Evolutionary conservation across 2,329 filamentous ascomycete genomes (phyloP), one percentile per base, ranked within the genome.

Genomic region (Fusarium stilboides): DNA sequence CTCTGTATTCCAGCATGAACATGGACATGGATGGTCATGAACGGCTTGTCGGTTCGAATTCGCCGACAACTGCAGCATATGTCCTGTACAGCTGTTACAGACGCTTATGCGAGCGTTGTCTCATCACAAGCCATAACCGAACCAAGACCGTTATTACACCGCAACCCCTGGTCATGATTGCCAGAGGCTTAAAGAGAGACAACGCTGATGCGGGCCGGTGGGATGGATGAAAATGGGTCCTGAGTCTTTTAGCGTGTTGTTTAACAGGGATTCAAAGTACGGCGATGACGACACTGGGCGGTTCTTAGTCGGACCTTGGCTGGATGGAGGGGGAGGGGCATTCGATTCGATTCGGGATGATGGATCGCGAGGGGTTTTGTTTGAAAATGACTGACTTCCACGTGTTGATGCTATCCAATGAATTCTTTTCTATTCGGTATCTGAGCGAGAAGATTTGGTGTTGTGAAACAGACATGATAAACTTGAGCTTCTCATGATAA

Each of bases 231-330:
- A 68, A 61, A 62, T 24, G 66, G 67, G 44, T 39, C 53, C 45
- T 24, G 37, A 37, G 36, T 53, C 51, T 28, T 31, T 62, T 68
- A 70, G 60, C 43, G 69, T 33, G 43, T 50, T 37, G 36, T 43
- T 50, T 47, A 47, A 52, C 52, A 56, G 51, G 44, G 56, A 56
- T 57, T 49, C 14, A 42, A 60, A 56, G 54, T 64, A 47, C 58
- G 56, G 55, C 51, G 59, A 74, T 74, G 71, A 74, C 72, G 72
- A 74, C 72, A 74, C 68, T 59, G 61, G 37, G 46, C n/a, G 49
- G 60, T 57, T 65, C 40, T 33, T 55, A 60, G 53, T 65, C 40
- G 40, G 60, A 65, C 53, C 44, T 56, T 63, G 54, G 39, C 56
- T 55, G 46, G 51, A 65, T 68, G 63, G 68, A 70, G 70, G 67